Evolutionary conservation across 768 basidiomycete genomes (phyloP), one percentile per base, ranked within the genome.

Genomic region (Boletus vinaceobasis): DNA sequence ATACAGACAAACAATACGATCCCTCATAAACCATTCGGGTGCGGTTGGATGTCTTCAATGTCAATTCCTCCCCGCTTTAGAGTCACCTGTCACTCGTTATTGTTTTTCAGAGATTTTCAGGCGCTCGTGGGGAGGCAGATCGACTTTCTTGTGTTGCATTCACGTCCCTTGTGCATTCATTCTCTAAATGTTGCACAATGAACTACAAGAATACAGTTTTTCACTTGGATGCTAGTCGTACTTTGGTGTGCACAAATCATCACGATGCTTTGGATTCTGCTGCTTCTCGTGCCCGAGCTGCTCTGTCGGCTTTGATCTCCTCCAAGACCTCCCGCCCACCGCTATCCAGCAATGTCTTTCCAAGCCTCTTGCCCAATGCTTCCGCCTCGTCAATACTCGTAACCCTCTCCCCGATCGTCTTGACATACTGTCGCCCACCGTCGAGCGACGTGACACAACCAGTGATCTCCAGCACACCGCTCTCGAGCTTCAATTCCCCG

Each of bases 361-460:
- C 97, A 33, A 96, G 73, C 43, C 72, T 75, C 42, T 72, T 76
- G 7, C 96, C 96, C 31, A 90, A 64, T 38, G 66, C 73, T 67
- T 92, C 89, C 1, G 86, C 90, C 14, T 90, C 85, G 57, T 77
- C 76, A 3, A 71, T 65, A 43, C 68, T 79, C 7, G 59, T 63
- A 19, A 97, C 82, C 27, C 65, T 71, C 50, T 79, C 78, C 51
- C 71, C 75, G 48, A 88, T 57, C 1, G 80, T 79, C 58, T 85
- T 77, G 61, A 93, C 77, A 48, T 96, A 86, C 60, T 94, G 91
- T 8, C 68, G 71, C 23, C 65, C 69, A 1, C 96, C 96, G 59
- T 86, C 82, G 10, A 98, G 74, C 17, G 87, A 83, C 3, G 96
- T 98, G 33, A 98, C 90, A 48, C 88, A 88, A 0, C 88, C 91